Base-by-base conservation (phyloP, 75 land plant species). In the Picea glauca region DNA sequence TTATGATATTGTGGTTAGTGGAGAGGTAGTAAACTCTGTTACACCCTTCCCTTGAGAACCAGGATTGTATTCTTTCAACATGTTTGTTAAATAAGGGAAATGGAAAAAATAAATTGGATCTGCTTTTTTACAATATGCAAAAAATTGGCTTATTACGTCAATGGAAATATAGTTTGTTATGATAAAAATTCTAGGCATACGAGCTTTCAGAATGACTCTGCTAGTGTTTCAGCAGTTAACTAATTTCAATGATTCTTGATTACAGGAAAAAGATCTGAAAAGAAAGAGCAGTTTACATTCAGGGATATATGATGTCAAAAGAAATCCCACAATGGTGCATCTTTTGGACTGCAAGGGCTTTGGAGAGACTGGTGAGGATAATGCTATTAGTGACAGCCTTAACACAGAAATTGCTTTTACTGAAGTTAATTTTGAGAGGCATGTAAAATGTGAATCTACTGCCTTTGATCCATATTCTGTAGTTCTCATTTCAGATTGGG, bases 241-340 rank as follows among this genome's bases (percentile, higher is more conserved):
- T 35, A 67, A 67, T 15, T 35, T 46, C 17, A 17, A 67, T 32
- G 38, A 15, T 67, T 65, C 68, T 65, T 5, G 14, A 65, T 65
- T 65, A 65, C 68, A 65, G 68, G 70, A 66, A 4, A 35, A 15
- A 13, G 1, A 66, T 66, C 38, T 66, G 68, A 68, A 20, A 68
- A 38, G 46, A 38, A 38, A 68, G 50, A 68, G 18, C 18, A 35
- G 46, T 38, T 68, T 68, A 68, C 18, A 14, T 38, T 68, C 50
- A 17, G n/a, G n/a, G 38, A 43, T 35, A 18, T 68, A 13, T 68
- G 50, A 38, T 68, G 50, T 68, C 38, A 68, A 38, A 68, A 43
- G 18, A 15, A 20, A 68, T 13, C n/a, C 3, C 43, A 38, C 38
- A 38, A 38, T 38, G 72, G n/a, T 4, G 32, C 33, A 68, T 31